A percentile compares a stretch with the other conserved stretches of the same genome.
Conservation (phyloP, 2,329 filamentous ascomycete species). For the Ceratocystis destructans region DNA sequence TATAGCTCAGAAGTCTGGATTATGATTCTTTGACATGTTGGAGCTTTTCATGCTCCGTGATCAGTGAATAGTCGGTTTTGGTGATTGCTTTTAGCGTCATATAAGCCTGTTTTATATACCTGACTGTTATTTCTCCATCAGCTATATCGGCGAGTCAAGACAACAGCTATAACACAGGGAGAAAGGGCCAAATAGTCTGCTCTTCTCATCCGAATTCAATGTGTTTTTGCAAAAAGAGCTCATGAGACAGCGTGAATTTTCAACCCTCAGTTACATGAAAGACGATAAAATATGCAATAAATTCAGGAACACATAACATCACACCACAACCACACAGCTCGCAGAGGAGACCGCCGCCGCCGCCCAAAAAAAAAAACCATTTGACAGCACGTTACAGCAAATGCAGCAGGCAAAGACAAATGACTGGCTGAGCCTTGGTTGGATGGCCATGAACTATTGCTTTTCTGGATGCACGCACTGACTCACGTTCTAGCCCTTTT, state of each 20-base stretch:
- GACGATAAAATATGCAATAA: neutral
- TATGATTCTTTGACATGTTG: neutral
- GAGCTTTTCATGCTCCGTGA: no score
- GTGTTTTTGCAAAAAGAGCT: neutral
- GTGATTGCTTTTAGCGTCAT: neutral
- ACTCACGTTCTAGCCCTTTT: slow-evolving; percentile 1
- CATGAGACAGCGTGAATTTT: neutral
- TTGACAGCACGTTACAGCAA: neutral
- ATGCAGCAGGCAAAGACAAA: neutral
- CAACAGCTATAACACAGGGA: neutral
- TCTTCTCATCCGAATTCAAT: neutral
- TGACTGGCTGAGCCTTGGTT: neutral
- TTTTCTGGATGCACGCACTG: neutral
- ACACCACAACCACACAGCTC: neutral
- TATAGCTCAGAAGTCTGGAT: neutral
- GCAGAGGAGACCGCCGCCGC: neutral
- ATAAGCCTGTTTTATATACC: neutral
- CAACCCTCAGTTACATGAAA: neutral
- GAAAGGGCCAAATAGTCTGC: neutral
- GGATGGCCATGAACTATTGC: neutral
- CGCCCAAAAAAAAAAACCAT: neutral
- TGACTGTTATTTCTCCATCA: neutral
- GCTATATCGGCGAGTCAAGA: neutral
- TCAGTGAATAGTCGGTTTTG: neutral
- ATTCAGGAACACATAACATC: neutral